Conservation (phyloP, 371 early-diverging fungal species). For the Mortierella sp. region DNA sequence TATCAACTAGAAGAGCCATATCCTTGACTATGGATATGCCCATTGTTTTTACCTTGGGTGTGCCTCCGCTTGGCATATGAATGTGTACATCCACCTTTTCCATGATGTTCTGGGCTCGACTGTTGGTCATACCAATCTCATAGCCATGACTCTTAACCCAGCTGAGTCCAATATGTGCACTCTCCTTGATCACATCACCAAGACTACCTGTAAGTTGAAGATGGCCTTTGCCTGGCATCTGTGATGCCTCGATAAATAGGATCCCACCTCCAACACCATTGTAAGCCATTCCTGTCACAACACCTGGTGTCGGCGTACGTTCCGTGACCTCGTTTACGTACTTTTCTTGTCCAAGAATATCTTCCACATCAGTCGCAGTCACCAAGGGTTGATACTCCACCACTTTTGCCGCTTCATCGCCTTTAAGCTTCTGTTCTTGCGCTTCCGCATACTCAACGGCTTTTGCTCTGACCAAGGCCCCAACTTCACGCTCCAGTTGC, state of each 20-base stretch:
- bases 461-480: slow-evolving; percentile 77
- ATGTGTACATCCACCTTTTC: slow-evolving; percentile 79
- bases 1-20: too few species aligned
- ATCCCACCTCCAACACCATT: slow-evolving; percentile 86
- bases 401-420: background rate
- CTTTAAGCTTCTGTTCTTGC: slow-evolving; percentile 45
- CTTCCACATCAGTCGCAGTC: slow-evolving; percentile 62
- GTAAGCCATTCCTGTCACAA: slow-evolving; percentile 89
- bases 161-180: slow-evolving; percentile 82
- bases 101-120: slow-evolving; percentile 51
- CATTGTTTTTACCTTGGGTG: slow-evolving; percentile 66
- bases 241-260: slow-evolving; percentile 83
- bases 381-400: slow-evolving; percentile 55
- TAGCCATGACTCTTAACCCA: slow-evolving; percentile 86
- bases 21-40: background rate
- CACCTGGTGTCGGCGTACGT: slow-evolving; percentile 72
- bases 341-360: slow-evolving; percentile 75
- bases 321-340: slow-evolving; percentile 77
- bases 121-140: slow-evolving; percentile 66
- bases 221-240: slow-evolving; percentile 81
- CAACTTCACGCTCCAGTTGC: slow-evolving; percentile 81
- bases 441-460: slow-evolving; percentile 76
- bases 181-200: slow-evolving; percentile 91
- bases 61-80: slow-evolving; percentile 88
- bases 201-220: slow-evolving; percentile 84